phyloP scores from a whole-genome alignment of 2,329 filamentous ascomycete species.

The Ceratocystis papillata region DNA sequence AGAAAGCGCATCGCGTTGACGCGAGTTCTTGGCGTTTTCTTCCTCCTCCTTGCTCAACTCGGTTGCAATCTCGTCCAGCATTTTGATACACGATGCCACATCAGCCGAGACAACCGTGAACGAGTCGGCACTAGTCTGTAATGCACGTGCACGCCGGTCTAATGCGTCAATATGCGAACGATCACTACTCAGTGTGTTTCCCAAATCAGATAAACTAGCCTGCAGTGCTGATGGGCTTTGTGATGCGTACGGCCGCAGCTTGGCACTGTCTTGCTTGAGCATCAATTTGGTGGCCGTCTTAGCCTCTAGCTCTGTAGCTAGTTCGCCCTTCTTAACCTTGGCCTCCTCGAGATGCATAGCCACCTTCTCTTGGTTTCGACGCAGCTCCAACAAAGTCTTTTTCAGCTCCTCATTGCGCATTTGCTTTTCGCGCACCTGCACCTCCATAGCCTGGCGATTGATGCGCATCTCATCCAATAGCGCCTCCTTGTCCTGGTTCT shows the following conservation, averaged over 20 bases:
- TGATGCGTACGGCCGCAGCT: slow-evolving; percentile 81
- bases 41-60: slow-evolving; percentile 88
- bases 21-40: slow-evolving; percentile 65
- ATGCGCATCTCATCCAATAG: slow-evolving; percentile 70
- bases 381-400: slow-evolving; percentile 65
- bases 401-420: slow-evolving; percentile 80
- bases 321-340: slow-evolving; percentile 65
- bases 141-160: slow-evolving; percentile 73
- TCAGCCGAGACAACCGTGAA: slow-evolving; percentile 77
- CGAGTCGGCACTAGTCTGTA: slow-evolving; percentile 85
- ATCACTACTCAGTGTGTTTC: slow-evolving; percentile 64
- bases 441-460: slow-evolving; percentile 70
- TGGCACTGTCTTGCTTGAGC: slow-evolving; percentile 73
- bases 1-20: slow-evolving; percentile 75
- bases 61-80: slow-evolving; percentile 75
- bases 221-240: slow-evolving; percentile 80
- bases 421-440: slow-evolving; percentile 72
- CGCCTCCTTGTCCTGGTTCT: slow-evolving; percentile 78
- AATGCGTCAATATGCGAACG: slow-evolving; percentile 77
- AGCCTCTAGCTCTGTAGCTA: slow-evolving; percentile 62
- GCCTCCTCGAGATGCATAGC: slow-evolving; percentile 72
- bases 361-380: slow-evolving; percentile 71
- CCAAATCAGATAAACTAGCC: slow-evolving; percentile 68
- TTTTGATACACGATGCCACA: slow-evolving; percentile 75
- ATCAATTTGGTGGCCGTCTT: slow-evolving; percentile 59